Evolutionary conservation across 2,329 filamentous ascomycete species (phyloP), one percentile per base, ranked within the genome.

Genomic region (Aspergillus chevalieri): DNA sequence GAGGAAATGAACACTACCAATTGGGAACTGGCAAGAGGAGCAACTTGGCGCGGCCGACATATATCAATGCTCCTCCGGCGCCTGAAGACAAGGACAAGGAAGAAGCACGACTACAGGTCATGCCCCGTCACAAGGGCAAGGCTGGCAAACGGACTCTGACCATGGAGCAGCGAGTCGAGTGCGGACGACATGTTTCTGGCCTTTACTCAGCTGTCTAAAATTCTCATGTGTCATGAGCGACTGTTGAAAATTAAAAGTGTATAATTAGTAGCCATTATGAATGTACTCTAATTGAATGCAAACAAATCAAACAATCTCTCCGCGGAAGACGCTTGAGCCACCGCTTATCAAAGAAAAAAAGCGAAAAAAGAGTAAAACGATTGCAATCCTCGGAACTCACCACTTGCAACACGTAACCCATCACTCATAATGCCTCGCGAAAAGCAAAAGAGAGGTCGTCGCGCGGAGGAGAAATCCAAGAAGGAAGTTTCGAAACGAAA

Each of bases 1-100:
- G 93, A 53, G 89, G 89, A 47, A 98, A 97, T 62, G 91, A 97
- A 72, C 82, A 85, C 65, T 96, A 87, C 68, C 93, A 98, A 71
- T 80, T 98, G 22, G 93, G 93, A 10, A 96, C 87, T 0, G 91
- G 93, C 24, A 94, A 87, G 75, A 76, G 92, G 53, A 93, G 82
- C 62, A 97, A 97, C 63, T 65, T 87, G 8, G 81, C 82, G 47
- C 77, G 79, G 10, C 93, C 93, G 1, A 77, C 78, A 1, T 92
- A 95, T 64, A 89, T 96, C 47, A 81, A 83, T 28, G 86, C 89
- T 12, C 89, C 95, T 53, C 71, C 76, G 10, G 79, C 79, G 44
- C 79, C 77, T 0, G 85, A 85, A 58, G 77, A 78, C 51, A 76
- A 80, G 60, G 78, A 80, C 7, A 78, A 83, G 47, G 79, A 78